Percentiles rank a stretch among this genome's conserved stretches.
Evolutionary conservation across 164 flowering plant species (phyloP).

Genomic region (Chimonanthus salicifolius): DNA sequence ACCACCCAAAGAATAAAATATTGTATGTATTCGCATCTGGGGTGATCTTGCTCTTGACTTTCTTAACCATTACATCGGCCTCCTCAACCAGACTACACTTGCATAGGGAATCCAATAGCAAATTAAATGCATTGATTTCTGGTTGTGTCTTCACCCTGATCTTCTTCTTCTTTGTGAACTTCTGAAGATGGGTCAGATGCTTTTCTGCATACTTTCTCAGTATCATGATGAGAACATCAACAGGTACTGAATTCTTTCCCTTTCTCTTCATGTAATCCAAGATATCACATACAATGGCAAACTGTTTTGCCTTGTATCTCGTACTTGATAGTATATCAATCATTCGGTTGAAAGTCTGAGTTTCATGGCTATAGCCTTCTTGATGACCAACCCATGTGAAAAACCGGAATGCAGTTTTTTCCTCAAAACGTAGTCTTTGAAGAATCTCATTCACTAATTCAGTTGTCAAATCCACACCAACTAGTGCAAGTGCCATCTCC

Average conservation of each 20-base stretch:
- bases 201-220: constrained; percentile 67
- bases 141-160: constrained; percentile 80
- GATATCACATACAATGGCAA: constrained; percentile 69
- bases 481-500: constrained; percentile 57
- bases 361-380: constrained; percentile 58
- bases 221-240: constrained; percentile 54
- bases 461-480: constrained; percentile 40
- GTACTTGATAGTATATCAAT: constrained; percentile 81
- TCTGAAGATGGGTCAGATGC: constrained; percentile 58
- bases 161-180: constrained; percentile 73
- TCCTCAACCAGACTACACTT: constrained; percentile 78
- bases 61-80: constrained; percentile 61
- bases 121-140: constrained; percentile 74
- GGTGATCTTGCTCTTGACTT: constrained; percentile 45
- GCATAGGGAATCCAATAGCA: constrained; percentile 81
- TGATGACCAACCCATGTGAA: constrained; percentile 81
- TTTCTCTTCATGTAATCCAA: constrained; percentile 93
- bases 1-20: constrained; percentile 90
- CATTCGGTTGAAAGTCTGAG: constrained; percentile 56
- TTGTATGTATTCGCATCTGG: constrained; percentile 73
- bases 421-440: constrained; percentile 57
- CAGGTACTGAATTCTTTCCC: constrained; percentile 52
- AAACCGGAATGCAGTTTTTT: constrained; percentile 76
- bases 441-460: constrained; percentile 53
- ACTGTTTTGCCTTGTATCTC: constrained; percentile 72